These are phyloP conservation scores for Larix sibirica DNA, from an alignment of 83 land plant genomes.

Conservation along the genomic window DNA sequence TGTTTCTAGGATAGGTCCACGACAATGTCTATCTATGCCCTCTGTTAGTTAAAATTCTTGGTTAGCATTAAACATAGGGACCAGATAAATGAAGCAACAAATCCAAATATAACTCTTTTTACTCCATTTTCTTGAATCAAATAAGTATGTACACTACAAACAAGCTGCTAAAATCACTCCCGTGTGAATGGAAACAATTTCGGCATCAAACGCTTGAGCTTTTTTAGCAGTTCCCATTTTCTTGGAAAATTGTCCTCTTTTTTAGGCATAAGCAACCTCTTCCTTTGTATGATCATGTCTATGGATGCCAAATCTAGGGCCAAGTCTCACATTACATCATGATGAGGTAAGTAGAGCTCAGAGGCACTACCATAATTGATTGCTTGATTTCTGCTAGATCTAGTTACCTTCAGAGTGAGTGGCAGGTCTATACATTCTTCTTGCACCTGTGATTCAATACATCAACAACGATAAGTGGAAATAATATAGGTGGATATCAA, in stretches of 20 bases:
- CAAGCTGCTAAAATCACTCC: conserved; percentile 32
- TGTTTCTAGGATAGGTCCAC: too few species aligned
- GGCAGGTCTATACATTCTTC: background rate
- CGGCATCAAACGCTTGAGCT: conserved; percentile 47
- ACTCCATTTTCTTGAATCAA: too few species aligned
- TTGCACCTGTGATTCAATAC: conserved; percentile 3
- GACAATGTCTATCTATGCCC: too few species aligned
- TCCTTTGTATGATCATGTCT: conserved; percentile 5
- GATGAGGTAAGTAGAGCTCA: conserved; percentile 53
- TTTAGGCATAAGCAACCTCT: conserved; percentile 52
- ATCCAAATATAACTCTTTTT: too few species aligned
- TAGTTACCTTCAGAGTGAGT: background rate
- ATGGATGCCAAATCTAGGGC: conserved; percentile 38
- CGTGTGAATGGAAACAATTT: conserved; percentile 60
- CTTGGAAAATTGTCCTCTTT: conserved; percentile 46
- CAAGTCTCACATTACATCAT: conserved; percentile 60
- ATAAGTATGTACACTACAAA: too few species aligned
- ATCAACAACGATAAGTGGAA: too few species aligned
- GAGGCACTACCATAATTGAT: conserved; percentile 38
- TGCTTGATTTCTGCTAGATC: conserved; percentile 17
- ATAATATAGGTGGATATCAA: too few species aligned
- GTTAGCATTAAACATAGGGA: too few species aligned
- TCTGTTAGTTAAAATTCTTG: too few species aligned
- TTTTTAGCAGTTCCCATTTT: conserved; percentile 47
- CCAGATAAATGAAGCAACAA: too few species aligned